A percentile compares a stretch with the other conserved stretches of the same genome.
Evolutionary conservation across 2,329 filamentous ascomycete species (phyloP).

Genomic region (Mycogone perniciosa): DNA sequence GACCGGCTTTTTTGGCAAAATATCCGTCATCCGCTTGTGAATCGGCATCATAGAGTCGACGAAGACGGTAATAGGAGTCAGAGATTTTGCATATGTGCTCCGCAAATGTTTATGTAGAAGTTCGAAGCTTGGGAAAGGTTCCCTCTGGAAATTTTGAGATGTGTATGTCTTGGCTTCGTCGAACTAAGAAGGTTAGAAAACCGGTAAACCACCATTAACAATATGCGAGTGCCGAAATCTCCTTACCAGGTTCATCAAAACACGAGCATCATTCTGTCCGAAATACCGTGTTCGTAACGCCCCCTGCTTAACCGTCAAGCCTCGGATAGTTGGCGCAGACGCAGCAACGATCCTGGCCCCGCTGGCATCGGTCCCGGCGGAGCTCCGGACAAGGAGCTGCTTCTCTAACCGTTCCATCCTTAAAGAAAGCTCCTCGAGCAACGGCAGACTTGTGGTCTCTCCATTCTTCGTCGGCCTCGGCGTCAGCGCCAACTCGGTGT

Average conservation of each 20-base stretch:
- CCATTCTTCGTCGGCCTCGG: conserved; percentile 26
- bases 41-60: conserved; percentile 54
- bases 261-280: conserved; percentile 47
- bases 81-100: conserved; percentile 39
- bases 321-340: conserved; percentile 41
- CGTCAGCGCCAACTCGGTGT: conserved; percentile 17
- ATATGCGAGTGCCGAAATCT: not conserved
- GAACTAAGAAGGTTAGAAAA: conserved; percentile 33
- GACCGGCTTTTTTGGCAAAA: conserved; percentile 43
- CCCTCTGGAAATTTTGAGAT: conserved; percentile 32
- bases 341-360: conserved; percentile 28
- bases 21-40: conserved; percentile 51
- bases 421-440: conserved; percentile 42
- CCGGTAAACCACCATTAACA: no score
- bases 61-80: conserved; percentile 48
- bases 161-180: conserved; percentile 47
- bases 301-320: conserved; percentile 43
- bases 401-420: conserved; percentile 51
- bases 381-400: conserved; percentile 37
- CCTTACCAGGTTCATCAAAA: conserved; percentile 47
- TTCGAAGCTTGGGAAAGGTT: conserved; percentile 39
- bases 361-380: conserved; percentile 32
- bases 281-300: conserved; percentile 44
- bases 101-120: conserved; percentile 43
- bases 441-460: conserved; percentile 25